These are phyloP conservation scores for Hibiscus trionum DNA, from an alignment of 345 rosid species.

Conservation along the genomic window DNA sequence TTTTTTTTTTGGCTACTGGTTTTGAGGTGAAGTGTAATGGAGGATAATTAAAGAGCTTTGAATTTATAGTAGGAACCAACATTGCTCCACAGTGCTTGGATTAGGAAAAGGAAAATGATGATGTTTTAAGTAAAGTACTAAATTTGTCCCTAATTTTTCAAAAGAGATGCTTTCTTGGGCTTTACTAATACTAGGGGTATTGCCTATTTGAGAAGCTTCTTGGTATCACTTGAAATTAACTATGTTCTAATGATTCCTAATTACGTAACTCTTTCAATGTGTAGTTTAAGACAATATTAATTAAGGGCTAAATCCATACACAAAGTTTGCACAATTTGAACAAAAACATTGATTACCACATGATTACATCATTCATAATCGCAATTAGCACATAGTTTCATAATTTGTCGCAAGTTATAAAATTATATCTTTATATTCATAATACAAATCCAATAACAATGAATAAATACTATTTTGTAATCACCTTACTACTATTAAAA, in stretches of 20 bases:
- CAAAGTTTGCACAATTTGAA: no score
- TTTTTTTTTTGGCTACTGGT: not conserved
- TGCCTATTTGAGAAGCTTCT: constrained; percentile 8
- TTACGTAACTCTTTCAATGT: not conserved
- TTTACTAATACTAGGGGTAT: constrained; percentile 21
- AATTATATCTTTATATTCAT: no score
- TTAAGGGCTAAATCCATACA: not conserved
- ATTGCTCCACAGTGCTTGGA: constrained; percentile 13
- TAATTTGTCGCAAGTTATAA: no score
- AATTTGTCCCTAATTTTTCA: constrained; percentile 21
- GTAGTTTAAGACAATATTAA: not conserved
- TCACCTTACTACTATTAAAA: no score
- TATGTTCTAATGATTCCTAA: not conserved
- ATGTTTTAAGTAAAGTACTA: constrained; percentile 21
- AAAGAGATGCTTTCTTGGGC: constrained; percentile 37
- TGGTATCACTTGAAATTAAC: not conserved
- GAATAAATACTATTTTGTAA: no score
- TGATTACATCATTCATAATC: no score
- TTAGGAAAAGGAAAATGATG: constrained; percentile 10
- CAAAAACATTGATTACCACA: no score
- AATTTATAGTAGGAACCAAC: constrained; percentile 18
- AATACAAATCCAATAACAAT: no score
- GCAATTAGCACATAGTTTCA: no score
- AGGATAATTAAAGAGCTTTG: not conserved
- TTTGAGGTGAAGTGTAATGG: not conserved